phyloP scores from a whole-genome alignment of 2,329 filamentous ascomycete genomes.

The Westerdykella aurantiaca region DNA sequence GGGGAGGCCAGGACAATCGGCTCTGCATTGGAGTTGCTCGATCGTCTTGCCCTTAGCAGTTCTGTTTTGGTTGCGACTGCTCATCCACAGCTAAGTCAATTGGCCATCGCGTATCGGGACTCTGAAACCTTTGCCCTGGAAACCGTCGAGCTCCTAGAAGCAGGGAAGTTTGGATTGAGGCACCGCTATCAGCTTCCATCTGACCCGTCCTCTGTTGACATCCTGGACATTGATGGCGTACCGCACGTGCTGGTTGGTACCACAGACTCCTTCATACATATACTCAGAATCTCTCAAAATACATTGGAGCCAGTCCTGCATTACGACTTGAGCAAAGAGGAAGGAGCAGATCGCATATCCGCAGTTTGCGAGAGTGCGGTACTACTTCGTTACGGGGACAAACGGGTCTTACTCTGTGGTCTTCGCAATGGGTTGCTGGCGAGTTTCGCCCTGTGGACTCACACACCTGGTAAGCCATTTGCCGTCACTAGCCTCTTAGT shows the following conservation, averaged over 20 bases:
- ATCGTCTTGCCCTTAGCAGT: background rate
- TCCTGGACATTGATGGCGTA: slow-evolving; percentile 16
- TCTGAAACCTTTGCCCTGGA: no score
- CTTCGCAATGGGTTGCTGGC: slow-evolving; percentile 30
- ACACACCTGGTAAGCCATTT: no score
- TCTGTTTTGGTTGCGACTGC: slow-evolving; percentile 1
- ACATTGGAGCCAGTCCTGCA: background rate
- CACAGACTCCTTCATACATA: slow-evolving; percentile 16
- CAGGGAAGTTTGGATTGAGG: slow-evolving; percentile 9
- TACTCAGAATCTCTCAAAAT: slow-evolving; percentile 15
- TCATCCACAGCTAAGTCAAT: no score
- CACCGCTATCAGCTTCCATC: slow-evolving; percentile 13
- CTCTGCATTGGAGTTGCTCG: slow-evolving; percentile 5
- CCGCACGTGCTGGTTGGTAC: slow-evolving; percentile 26
- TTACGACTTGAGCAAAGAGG: background rate
- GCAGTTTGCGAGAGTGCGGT: slow-evolving; percentile 29
- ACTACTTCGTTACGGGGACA: slow-evolving; percentile 10
- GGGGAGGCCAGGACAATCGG: slow-evolving; percentile 20
- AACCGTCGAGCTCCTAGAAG: no score
- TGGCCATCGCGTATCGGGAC: no score
- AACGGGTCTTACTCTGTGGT: slow-evolving; percentile 27
- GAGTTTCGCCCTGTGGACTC: no score
- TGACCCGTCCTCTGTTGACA: slow-evolving; percentile 32
- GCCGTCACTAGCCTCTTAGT: no score
- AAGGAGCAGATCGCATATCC: background rate